Conservation (phyloP, 495 filamentous ascomycete species). For the Bathelium albidoporum region DNA sequence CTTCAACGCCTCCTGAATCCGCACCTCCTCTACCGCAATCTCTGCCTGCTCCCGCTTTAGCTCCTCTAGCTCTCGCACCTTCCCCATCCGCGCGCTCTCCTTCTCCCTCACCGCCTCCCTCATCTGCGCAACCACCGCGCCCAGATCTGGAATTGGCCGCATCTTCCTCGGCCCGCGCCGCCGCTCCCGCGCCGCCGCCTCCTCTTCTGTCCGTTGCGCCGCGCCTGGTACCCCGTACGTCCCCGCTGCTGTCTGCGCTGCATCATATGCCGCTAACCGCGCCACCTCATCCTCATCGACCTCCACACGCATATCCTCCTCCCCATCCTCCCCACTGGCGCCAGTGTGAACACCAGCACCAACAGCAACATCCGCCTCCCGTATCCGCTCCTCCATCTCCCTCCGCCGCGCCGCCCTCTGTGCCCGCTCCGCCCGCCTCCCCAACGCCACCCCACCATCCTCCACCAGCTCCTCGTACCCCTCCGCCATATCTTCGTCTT, state of each 20-base stretch:
- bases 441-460: conserved; percentile 69
- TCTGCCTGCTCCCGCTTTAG: conserved; percentile 55
- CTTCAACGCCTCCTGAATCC: conserved; percentile 71
- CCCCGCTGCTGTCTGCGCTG: conserved; percentile 71
- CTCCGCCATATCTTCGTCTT: conserved; percentile 92
- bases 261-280: conserved; percentile 76
- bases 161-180: conserved; percentile 45
- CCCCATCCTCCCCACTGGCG: conserved; percentile 38
- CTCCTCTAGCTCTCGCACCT: conserved; percentile 50
- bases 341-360: conserved; percentile 33
- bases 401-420: conserved; percentile 54
- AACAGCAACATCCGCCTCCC: conserved; percentile 61
- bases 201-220: conserved; percentile 19
- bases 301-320: conserved; percentile 23
- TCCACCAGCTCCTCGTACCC: conserved; percentile 89
- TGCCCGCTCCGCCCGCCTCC: conserved; percentile 70
- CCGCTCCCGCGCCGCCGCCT: conserved; percentile 27
- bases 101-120: conserved; percentile 44
- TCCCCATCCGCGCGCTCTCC: conserved; percentile 43
- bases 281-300: conserved; percentile 68
- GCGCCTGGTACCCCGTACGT: conserved; percentile 53
- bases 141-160: conserved; percentile 46
- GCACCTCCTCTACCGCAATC: conserved; percentile 62
- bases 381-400: conserved; percentile 76
- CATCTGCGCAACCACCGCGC: conserved; percentile 39